phyloP scores from a whole-genome alignment of 2,329 filamentous ascomycete species.

The Ophiostoma angusticollis region DNA sequence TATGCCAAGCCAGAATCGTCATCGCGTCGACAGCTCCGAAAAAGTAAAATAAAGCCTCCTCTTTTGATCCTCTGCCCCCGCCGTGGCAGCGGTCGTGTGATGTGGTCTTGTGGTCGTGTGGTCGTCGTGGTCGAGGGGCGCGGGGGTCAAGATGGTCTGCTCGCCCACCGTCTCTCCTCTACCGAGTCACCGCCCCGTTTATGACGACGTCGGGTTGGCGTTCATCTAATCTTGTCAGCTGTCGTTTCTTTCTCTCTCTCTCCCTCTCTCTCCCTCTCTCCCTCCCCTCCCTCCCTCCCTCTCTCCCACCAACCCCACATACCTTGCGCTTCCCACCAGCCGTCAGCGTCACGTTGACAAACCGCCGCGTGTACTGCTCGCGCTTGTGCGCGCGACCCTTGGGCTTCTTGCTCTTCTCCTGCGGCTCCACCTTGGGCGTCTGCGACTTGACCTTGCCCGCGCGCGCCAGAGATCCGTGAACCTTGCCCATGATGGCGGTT shows the following conservation, averaged over 20 bases:
- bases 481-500: slow-evolving; percentile 14
- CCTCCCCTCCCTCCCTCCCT: background rate
- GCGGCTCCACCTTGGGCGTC: slow-evolving; percentile 78
- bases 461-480: slow-evolving; percentile 15
- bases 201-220: slow-evolving; percentile 13
- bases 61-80: too few relatives aligned
- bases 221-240: slow-evolving; percentile 12
- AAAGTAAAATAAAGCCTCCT: too few relatives aligned
- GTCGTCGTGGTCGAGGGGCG: too few relatives aligned
- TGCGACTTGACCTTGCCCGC: slow-evolving; percentile 93
- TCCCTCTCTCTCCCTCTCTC: background rate
- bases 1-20: too few relatives aligned
- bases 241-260: background rate
- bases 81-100: too few relatives aligned
- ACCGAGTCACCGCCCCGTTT: background rate
- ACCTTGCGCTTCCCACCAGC: slow-evolving; percentile 96
- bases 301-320: slow-evolving; percentile 12
- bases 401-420: slow-evolving; percentile 94
- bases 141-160: too few relatives aligned
- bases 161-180: background rate
- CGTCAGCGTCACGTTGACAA: slow-evolving; percentile 89
- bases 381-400: slow-evolving; percentile 98
- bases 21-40: too few relatives aligned
- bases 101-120: too few relatives aligned
- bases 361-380: slow-evolving; percentile 89